phyloP scores from a whole-genome alignment of 1,139 yeast species.

The Blastobotrys persicus region DNA sequence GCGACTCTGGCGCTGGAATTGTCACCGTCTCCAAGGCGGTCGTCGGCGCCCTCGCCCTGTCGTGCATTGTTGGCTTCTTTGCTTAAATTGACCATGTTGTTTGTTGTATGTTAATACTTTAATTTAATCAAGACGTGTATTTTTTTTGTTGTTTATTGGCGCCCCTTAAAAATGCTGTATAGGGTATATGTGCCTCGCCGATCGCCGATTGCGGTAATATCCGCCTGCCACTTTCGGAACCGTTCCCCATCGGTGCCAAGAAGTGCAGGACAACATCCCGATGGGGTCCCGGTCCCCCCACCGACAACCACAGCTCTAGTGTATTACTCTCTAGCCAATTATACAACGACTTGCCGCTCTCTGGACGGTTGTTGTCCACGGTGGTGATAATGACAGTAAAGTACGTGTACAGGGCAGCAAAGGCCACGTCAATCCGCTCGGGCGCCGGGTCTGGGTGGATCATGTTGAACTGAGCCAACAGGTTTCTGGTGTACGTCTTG shows the following conservation, averaged over 20 bases:
- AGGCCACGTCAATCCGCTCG: background rate
- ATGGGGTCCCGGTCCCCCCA: too few species aligned
- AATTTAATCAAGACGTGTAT: too few species aligned
- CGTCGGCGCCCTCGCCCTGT: conserved; percentile 6
- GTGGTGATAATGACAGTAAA: background rate
- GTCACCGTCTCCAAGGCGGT: conserved; percentile 7
- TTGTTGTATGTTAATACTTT: too few species aligned
- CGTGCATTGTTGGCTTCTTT: conserved; percentile 6
- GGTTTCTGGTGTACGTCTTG: background rate
- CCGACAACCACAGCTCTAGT: too few species aligned
- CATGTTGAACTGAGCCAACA: background rate
- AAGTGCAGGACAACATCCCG: too few species aligned
- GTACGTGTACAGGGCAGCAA: background rate
- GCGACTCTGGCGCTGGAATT: conserved; percentile 6
- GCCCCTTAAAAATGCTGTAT: background rate
- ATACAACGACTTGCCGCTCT: background rate
- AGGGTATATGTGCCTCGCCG: background rate
- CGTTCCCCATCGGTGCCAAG: too few species aligned
- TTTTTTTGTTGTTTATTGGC: too few species aligned
- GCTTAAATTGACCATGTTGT: conserved; percentile 8
- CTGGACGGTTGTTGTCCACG: background rate
- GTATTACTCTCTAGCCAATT: background rate
- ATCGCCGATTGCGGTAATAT: background rate
- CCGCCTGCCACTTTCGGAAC: background rate
- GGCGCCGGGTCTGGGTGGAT: background rate